Evolutionary conservation across 352 stramenopile genomes (phyloP).

Genomic region (Phytophthora brassicae): DNA sequence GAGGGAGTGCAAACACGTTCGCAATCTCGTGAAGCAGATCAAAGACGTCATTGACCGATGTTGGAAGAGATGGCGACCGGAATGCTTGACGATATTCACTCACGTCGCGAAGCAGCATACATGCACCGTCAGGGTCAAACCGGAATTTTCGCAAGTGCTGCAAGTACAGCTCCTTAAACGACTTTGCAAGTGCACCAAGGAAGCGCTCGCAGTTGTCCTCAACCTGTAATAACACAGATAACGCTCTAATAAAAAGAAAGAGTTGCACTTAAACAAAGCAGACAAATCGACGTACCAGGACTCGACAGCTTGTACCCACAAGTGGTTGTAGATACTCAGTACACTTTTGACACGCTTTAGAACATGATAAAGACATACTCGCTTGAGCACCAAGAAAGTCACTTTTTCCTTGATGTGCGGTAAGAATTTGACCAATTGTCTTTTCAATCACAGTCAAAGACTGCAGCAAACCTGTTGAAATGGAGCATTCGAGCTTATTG

Average conservation of each 20-base stretch:
- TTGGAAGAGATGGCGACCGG: constrained; percentile 24
- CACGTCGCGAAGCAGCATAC: constrained; percentile 79
- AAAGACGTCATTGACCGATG: constrained; percentile 63
- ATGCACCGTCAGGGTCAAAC: constrained; percentile 82
- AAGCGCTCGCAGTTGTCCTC: constrained; percentile 70
- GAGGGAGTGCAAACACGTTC: constrained; percentile 78
- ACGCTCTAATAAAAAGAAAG: background rate
- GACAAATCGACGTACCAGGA: constrained; percentile 47
- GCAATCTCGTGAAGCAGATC: constrained; percentile 81
- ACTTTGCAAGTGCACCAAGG: constrained; percentile 44
- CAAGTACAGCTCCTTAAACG: constrained; percentile 79
- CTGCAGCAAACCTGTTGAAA: constrained; percentile 51
- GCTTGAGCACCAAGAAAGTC: constrained; percentile 78
- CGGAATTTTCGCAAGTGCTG: constrained; percentile 74
- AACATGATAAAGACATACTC: constrained; percentile 75
- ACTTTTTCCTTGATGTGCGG: constrained; percentile 61
- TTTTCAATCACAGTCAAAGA: constrained; percentile 73
- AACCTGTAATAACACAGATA: constrained; percentile 28
- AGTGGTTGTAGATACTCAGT: constrained; percentile 75
- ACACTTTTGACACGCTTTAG: constrained; percentile 65
- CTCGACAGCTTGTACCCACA: constrained; percentile 44
- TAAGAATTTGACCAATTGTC: constrained; percentile 46
- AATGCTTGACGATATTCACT: constrained; percentile 78
- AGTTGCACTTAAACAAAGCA: background rate
- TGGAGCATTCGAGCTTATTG: constrained; percentile 59